Conservation (phyloP, 1,284 basidiomycete genomes). For the Mrakiaceae sp. region DNA sequence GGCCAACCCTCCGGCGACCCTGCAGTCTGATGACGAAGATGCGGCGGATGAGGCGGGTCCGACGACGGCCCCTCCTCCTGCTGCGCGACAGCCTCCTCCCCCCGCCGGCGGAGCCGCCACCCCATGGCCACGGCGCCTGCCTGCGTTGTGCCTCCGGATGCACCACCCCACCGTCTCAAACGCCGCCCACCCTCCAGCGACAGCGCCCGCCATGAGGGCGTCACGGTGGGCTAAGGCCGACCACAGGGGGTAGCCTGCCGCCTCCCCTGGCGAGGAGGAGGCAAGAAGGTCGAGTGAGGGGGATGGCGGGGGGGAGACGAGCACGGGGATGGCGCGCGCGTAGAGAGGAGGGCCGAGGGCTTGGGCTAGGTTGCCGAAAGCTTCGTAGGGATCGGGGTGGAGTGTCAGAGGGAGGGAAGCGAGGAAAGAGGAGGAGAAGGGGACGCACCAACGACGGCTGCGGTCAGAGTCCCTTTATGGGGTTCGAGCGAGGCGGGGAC, state of each 20-base stretch:
- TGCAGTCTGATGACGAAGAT: no score
- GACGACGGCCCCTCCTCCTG: no score
- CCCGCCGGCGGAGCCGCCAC: no score
- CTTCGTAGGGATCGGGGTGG: neutral
- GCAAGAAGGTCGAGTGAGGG: neutral
- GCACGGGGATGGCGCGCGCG: slow-evolving; percentile 1
- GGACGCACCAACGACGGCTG: slow-evolving; percentile 9
- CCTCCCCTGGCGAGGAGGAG: neutral
- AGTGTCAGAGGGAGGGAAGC: neutral
- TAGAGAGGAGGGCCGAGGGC: slow-evolving; percentile 9
- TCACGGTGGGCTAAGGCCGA: no score
- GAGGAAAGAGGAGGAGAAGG: neutral
- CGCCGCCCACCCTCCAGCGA: no score
- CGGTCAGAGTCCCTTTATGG: slow-evolving; percentile 5
- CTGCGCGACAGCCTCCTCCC: no score
- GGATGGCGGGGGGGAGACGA: neutral
- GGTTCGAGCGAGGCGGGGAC: slow-evolving; percentile 1
- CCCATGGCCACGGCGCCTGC: no score
- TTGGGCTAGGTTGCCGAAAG: slow-evolving; percentile 11
- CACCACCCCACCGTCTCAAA: no score
- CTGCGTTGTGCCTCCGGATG: no score
- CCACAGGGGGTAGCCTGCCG: neutral
- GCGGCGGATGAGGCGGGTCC: no score
- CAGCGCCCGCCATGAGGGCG: no score
- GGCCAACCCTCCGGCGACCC: no score